Evolutionary conservation across 2,329 filamentous ascomycete genomes (phyloP).

Genomic region (Lachnellula cervina): DNA sequence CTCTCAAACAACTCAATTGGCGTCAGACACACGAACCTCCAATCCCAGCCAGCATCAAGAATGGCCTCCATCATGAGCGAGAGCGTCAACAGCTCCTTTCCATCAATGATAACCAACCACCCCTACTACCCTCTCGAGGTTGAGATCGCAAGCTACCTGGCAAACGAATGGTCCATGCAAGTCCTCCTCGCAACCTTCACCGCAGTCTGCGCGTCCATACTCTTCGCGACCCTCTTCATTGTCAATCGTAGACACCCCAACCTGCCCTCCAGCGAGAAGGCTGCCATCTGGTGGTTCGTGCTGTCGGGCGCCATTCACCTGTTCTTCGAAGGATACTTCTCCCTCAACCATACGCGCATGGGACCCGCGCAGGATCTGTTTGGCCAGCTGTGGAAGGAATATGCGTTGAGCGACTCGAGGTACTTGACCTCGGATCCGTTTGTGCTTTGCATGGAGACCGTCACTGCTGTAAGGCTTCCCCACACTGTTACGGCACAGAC

Average conservation of each 20-base stretch:
- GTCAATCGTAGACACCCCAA: slow-evolving; percentile 49
- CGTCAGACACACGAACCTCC: no score
- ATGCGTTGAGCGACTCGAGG: slow-evolving; percentile 51
- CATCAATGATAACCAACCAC: slow-evolving; percentile 38
- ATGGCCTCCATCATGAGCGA: slow-evolving; percentile 9
- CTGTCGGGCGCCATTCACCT: slow-evolving; percentile 43
- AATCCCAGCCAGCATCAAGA: slow-evolving; percentile 8
- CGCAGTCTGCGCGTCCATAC: slow-evolving; percentile 49
- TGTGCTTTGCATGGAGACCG: slow-evolving; percentile 50
- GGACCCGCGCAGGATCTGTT: slow-evolving; percentile 40
- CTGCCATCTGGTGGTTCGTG: slow-evolving; percentile 69
- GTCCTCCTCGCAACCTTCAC: slow-evolving; percentile 57
- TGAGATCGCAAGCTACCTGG: slow-evolving; percentile 56
- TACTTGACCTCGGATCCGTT: slow-evolving; percentile 50
- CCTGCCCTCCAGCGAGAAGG: slow-evolving; percentile 49
- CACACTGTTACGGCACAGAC: neutral
- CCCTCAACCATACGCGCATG: slow-evolving; percentile 40
- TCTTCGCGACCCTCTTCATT: slow-evolving; percentile 50
- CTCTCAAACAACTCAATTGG: no score
- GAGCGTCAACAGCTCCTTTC: slow-evolving; percentile 17
- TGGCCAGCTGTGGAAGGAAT: slow-evolving; percentile 55
- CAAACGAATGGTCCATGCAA: slow-evolving; percentile 58
- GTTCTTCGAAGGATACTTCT: slow-evolving; percentile 41
- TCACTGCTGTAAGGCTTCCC: slow-evolving; percentile 39
- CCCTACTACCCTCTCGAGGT: slow-evolving; percentile 68